Percentiles rank a stretch among this genome's conserved stretches.
Evolutionary conservation across 768 basidiomycete genomes (phyloP).

Genomic region (Leccinum olivaceopallidum): DNA sequence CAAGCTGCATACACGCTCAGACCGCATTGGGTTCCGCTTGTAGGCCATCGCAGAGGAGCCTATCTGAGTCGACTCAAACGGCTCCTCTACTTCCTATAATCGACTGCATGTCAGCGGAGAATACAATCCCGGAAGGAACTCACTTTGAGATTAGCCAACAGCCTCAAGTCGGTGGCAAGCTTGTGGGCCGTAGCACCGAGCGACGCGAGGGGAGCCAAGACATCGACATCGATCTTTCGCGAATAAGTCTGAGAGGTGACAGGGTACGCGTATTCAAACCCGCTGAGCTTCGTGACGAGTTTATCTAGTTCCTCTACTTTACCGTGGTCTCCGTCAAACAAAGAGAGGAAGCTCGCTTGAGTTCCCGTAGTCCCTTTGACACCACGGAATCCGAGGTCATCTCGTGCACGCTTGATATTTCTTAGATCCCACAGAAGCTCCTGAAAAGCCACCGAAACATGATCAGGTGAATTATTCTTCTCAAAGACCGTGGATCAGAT

Average conservation of each 20-base stretch:
- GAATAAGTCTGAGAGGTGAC: conserved; percentile 99
- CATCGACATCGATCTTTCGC: conserved; percentile 94
- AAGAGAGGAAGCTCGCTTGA: conserved; percentile 90
- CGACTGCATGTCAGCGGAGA: conserved; percentile 3
- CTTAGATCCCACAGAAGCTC: conserved; percentile 97
- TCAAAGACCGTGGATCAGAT: conserved; percentile 12
- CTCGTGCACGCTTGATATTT: conserved; percentile 85
- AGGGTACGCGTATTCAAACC: conserved; percentile 93
- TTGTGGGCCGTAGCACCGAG: conserved; percentile 97
- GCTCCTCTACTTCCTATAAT: conserved; percentile 90
- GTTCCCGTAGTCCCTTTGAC: conserved; percentile 99
- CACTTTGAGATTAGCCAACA: conserved; percentile 92
- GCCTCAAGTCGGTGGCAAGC: conserved; percentile 92
- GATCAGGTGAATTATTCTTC: neutral
- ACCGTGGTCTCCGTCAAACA: conserved; percentile 94
- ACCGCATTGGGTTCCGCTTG: conserved; percentile 99
- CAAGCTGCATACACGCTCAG: conserved; percentile 94
- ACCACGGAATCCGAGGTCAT: conserved; percentile 95
- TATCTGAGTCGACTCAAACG: conserved; percentile 98
- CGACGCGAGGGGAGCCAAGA: conserved; percentile 85
- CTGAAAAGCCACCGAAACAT: conserved; percentile 34
- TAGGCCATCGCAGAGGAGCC: conserved; percentile 98
- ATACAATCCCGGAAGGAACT: conserved; percentile 2
- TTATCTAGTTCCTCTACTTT: conserved; percentile 92
- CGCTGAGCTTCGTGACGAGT: conserved; percentile 87